A percentile compares a stretch with the other conserved stretches of the same genome.
These are phyloP conservation scores for Cutaneotrichosporon curvatum DNA, from an alignment of 1,284 basidiomycete species.

Conservation along the genomic window DNA sequence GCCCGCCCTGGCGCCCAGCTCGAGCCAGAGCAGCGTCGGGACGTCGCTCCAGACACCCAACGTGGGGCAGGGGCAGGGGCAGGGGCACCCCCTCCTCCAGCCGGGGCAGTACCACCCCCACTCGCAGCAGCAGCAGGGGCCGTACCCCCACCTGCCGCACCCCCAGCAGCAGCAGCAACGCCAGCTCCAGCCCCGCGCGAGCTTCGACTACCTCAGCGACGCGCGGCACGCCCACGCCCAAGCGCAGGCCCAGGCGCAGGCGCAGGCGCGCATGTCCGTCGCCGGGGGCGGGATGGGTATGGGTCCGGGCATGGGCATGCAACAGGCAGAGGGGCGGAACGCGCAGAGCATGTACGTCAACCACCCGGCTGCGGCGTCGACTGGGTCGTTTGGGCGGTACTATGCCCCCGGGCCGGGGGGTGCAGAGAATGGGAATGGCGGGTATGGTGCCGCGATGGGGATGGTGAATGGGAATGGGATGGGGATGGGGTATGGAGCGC, in stretches of 20 bases:
- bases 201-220: slow-evolving; percentile 14
- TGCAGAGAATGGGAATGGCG: slow-evolving; percentile 3
- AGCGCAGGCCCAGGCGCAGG: no score
- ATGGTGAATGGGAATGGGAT: no score
- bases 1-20: not conserved
- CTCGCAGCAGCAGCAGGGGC: not conserved
- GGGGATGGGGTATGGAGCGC: no score
- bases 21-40: not conserved
- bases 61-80: no score
- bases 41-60: no score
- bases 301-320: not conserved
- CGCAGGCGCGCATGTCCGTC: no score
- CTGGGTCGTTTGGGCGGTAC: slow-evolving; percentile 21
- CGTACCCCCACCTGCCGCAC: not conserved
- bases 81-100: no score
- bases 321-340: slow-evolving; percentile 3
- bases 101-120: not conserved
- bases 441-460: no score
- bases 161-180: slow-evolving; percentile 4
- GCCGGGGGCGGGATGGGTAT: no score
- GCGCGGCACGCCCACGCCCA: no score
- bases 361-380: slow-evolving; percentile 16
- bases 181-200: slow-evolving; percentile 17
- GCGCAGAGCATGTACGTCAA: slow-evolving; percentile 32
- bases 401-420: slow-evolving; percentile 4